Evolutionary conservation across 2,329 filamentous ascomycete species (phyloP), one percentile per base, ranked within the genome.

Genomic region (Trichoderma breve): DNA sequence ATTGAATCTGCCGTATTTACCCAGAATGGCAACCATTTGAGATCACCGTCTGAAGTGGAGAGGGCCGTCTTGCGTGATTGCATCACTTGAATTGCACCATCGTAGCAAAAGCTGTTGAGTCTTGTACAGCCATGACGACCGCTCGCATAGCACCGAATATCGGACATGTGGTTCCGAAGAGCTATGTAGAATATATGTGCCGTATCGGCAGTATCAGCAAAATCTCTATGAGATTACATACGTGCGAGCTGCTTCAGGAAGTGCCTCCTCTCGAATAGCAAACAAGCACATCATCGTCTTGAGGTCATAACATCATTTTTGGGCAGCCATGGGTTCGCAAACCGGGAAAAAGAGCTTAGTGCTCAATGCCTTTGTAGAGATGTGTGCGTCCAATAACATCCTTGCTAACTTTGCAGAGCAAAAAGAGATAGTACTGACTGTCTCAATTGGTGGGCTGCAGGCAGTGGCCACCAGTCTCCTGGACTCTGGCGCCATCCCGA

Each of bases 401-500:
- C 57, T 26, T 28, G 34, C 3, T 24, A 15, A 71, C 60, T 26
- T 55, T 32, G 30, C 24, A 51, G 70, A 61, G 55, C 53, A 28
- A 43, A 28, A 18, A 39, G 30, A 57, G n/a, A 53, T 32, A 7
- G 28, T 69, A 58, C 66, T 55, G 28, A n/a, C 32, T 26, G 14
- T 43, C 26, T 34, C 43, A 51, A 51, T 71, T n/a, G 32, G 43
- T 32, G 51, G 53, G 66, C 39, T 67, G 63, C 57, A 81, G 80
- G 79, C 73, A 82, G 80, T 63, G 84, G 84, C 3, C 85, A 86
- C 70, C 84, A 86, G 74, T 85, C 83, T 1, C 84, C 84, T 6
- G 81, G 83, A 1, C 76, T 84, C 24, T 85, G 90, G 90, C 84
- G 86, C 43, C 90, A 92, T 75, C 91, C 90, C 1, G 83, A 88